phyloP scores from a whole-genome alignment of 176 grass and related monocot species.

The Thalia dealbata region DNA sequence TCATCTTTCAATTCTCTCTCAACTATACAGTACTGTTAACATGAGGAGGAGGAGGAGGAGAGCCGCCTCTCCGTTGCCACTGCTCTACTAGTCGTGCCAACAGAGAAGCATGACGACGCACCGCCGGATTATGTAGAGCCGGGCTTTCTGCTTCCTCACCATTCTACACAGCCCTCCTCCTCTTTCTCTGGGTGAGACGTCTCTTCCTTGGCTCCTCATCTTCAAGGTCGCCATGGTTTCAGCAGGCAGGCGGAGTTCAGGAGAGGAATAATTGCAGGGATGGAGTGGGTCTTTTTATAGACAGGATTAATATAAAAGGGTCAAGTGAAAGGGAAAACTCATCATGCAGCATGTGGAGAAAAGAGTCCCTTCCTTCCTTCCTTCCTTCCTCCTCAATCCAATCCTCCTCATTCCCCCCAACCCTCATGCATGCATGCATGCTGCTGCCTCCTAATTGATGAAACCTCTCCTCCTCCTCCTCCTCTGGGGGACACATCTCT shows the following conservation, averaged over 20 bases:
- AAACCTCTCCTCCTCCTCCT: no score
- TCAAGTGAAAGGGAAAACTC: background rate
- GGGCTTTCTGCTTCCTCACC: slow-evolving; percentile 33
- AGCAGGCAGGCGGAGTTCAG: background rate
- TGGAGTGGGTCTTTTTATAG: background rate
- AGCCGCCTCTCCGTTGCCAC: background rate
- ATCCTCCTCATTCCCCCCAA: no score
- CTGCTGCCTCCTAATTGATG: no score
- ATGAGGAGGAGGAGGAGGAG: background rate
- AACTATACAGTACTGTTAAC: no score
- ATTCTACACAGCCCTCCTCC: slow-evolving; percentile 24
- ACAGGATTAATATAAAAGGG: no score
- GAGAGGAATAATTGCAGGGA: background rate
- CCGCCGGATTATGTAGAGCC: slow-evolving; percentile 34
- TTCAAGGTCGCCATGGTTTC: slow-evolving; percentile 1
- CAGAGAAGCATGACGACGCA: slow-evolving; percentile 32
- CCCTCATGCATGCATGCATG: no score
- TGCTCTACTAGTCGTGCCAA: slow-evolving; percentile 23
- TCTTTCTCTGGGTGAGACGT: background rate
- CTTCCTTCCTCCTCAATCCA: no score
- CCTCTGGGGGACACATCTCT: background rate
- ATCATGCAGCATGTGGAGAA: background rate
- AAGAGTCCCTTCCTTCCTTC: no score
- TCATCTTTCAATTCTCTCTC: background rate
- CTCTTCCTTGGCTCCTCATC: slow-evolving; percentile 3